Conservation (phyloP, 257 asterid genomes). For the Gentiana straminea region DNA sequence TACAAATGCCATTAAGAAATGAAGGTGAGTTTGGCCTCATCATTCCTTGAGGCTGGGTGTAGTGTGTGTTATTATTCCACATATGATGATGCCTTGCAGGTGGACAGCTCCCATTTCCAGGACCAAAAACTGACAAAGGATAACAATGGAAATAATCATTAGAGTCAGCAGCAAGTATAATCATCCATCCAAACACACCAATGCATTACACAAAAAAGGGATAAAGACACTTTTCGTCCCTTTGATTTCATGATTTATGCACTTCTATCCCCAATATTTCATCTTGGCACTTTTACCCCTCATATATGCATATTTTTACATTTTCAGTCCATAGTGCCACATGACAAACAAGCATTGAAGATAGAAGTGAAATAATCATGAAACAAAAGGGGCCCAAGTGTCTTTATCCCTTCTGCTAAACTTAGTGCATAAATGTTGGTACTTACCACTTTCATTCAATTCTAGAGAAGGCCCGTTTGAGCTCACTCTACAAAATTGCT, state of each 20-base stretch:
- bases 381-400: too few relatives aligned
- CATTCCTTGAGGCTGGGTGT: slow-evolving; percentile 58
- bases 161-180: too few relatives aligned
- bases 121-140: slow-evolving; percentile 45
- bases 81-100: slow-evolving; percentile 77
- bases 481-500: slow-evolving; percentile 44
- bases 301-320: too few relatives aligned
- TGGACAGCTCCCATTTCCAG: slow-evolving; percentile 80
- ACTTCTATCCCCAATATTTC: too few relatives aligned
- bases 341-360: slow-evolving; percentile 69
- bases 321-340: not conserved
- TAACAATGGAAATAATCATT: too few relatives aligned
- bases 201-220: too few relatives aligned
- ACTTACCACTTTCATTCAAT: slow-evolving; percentile 46
- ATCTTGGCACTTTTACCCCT: too few relatives aligned
- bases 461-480: slow-evolving; percentile 46
- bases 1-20: slow-evolving; percentile 52
- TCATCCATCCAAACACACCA: too few relatives aligned
- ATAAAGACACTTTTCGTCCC: too few relatives aligned
- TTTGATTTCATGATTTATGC: too few relatives aligned
- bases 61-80: slow-evolving; percentile 75
- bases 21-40: slow-evolving; percentile 81
- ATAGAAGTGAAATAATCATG: slow-evolving; percentile 34
- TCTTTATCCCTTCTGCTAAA: too few relatives aligned
- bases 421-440: not conserved